Evolutionary conservation across 2,329 filamentous ascomycete genomes (phyloP), one percentile per base, ranked within the genome.

Genomic region (Phialophora verrucosa): DNA sequence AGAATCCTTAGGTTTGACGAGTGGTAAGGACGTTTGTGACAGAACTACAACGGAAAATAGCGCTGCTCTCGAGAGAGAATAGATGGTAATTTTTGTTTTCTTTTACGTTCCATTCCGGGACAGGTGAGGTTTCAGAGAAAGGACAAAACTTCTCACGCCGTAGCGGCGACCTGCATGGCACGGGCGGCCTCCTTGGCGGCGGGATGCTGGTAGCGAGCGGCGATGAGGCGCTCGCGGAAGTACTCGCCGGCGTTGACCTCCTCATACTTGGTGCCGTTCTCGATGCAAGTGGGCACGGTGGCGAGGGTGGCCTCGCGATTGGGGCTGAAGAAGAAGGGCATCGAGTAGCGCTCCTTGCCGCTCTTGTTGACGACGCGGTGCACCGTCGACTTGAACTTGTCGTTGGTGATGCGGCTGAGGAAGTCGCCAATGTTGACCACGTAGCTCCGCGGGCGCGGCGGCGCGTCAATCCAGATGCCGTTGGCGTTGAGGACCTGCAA

Each of bases 261-360:
- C 63, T 81, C 80, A 70, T 87, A 87, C 72, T 82, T 85, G 60
- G 80, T 77, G 1, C 75, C 74, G 25, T 77, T 77, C 20, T 77
- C 77, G 27, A 76, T 77, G 56, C 69, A 71, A 27, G 57, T 67
- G 1, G 82, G 79, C 51, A 87, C 78, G 66, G 85, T 81, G 8
- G 79, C 77, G 62, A 81, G 81, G n/a, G 81, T 79, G 32, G 80
- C 81, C 59, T 86, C 82, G 51, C 82, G 82, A 69, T 85, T 84
- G 62, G 85, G 80, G 0, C 81, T 81, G 69, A 86, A 83, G 74
- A 87, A 87, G 71, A 86, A 86, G 1, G 84, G 83, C 81, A 86
- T 84, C 0, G 81, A 85, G 51, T 84, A 82, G 12, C 84, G 75
- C 62, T 66, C 64, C n/a, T 50, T 44, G 20, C 58, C 59, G 47